Evolutionary conservation across 163 green algal genomes (phyloP), one percentile per base, ranked within the genome.

Genomic region (Trebouxia gelatinosa): DNA sequence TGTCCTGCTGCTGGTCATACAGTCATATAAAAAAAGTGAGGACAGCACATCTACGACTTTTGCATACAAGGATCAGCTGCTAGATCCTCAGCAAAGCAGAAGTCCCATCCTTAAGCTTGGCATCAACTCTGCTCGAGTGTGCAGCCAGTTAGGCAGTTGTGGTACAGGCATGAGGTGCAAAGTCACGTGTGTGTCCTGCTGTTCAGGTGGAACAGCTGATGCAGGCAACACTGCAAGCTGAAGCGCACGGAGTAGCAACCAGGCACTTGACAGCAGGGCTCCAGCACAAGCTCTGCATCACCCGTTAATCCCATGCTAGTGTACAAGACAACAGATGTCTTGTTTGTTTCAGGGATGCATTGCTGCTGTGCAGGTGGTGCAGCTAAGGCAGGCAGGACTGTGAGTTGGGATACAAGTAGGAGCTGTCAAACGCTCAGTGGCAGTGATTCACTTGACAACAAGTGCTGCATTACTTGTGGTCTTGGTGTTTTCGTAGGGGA

Each of bases 341-440:
- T 59, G 48, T 59, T 29, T 29, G 48, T 2, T 16, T 3, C n/a
- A n/a, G n/a, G n/a, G n/a, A n/a, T n/a, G n/a, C n/a, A n/a, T n/a
- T n/a, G n/a, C n/a, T n/a, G n/a, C n/a, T n/a, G n/a, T 32, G 59
- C 2, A 68, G 59, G 59, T 68, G 32, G 59, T 38, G 59, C 59
- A 68, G 59, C 59, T 68, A 26, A 21, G 21, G 48, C 48, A 59
- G 48, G 48, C 48, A 19, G 23, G 3, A 28, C 2, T 59, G 2
- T 3, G 48, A 59, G 1, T 2, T 19, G 19, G 26, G 3, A 59
- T 19, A 19, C 48, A 19, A 2, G 2, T 19, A 2, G 48, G 19
- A 7, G 48, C 48, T 59, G 3, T 19, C 48, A 59, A 23, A 2
- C 23, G 2, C 48, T 23, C 48, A 59, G 26, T 3, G 3, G 19